These are phyloP conservation scores for Ophiocordyceps camponoti-floridani DNA, from an alignment of 2,329 filamentous ascomycete genomes.

Conservation along the genomic window DNA sequence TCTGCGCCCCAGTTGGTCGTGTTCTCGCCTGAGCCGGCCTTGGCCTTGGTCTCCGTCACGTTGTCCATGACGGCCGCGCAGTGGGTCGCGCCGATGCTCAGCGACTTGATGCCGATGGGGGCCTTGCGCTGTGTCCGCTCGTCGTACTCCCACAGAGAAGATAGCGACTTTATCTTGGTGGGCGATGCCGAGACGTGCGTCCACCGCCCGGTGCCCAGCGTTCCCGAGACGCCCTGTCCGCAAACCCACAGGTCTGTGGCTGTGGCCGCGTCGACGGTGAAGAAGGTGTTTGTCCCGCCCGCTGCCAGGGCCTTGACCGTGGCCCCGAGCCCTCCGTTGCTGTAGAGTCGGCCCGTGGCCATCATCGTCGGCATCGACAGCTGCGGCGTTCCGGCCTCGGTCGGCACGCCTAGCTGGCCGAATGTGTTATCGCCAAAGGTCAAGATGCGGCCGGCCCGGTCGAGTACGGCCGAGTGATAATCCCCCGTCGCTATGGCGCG, in stretches of 20 bases:
- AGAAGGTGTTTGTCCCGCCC: constrained; percentile 74
- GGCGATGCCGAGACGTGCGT: constrained; percentile 67
- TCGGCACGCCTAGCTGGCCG: constrained; percentile 80
- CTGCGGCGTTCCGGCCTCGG: constrained; percentile 38
- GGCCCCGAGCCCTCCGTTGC: constrained; percentile 41
- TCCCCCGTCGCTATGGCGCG: constrained; percentile 67
- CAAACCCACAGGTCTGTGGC: constrained; percentile 49
- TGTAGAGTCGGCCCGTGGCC: constrained; percentile 55
- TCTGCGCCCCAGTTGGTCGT: constrained; percentile 82
- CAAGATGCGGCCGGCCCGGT: constrained; percentile 61
- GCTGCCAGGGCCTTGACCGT: constrained; percentile 65
- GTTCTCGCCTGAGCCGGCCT: constrained; percentile 32
- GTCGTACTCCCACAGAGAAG: constrained; percentile 73
- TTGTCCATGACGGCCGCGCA: constrained; percentile 72
- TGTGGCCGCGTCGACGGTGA: constrained; percentile 63
- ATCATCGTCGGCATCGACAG: constrained; percentile 56
- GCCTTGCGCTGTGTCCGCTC: constrained; percentile 48
- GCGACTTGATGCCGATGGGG: constrained; percentile 58
- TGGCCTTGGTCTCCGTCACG: constrained; percentile 45
- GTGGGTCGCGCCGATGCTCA: constrained; percentile 68
- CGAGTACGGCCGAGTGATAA: constrained; percentile 65
- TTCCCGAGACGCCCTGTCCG: constrained; percentile 70
- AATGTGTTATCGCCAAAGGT: constrained; percentile 80
- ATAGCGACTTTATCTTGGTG: constrained; percentile 66
- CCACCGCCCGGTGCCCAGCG: constrained; percentile 74